These are phyloP conservation scores for Penicillium flavigenum DNA, from an alignment of 495 filamentous ascomycete genomes.

Conservation along the genomic window DNA sequence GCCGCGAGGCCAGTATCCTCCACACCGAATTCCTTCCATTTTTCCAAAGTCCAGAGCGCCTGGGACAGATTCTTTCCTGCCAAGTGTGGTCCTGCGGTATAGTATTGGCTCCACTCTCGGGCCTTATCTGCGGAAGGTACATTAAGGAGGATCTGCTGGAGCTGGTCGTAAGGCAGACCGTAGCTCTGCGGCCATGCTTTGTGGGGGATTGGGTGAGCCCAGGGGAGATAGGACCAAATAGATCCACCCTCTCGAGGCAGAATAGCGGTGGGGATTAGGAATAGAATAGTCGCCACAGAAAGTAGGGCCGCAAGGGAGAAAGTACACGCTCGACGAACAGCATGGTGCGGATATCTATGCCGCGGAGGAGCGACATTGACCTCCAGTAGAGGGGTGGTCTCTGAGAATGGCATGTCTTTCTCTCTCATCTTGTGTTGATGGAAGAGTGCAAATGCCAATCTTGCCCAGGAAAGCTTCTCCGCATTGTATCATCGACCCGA, in stretches of 20 bases:
- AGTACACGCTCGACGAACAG: conserved; percentile 71
- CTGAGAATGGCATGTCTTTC: conserved; percentile 43
- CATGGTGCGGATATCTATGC: conserved; percentile 66
- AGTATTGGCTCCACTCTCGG: conserved; percentile 85
- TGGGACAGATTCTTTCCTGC: conserved; percentile 85
- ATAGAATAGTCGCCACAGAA: conserved; percentile 57
- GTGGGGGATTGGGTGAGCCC: conserved; percentile 41
- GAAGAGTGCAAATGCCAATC: not conserved
- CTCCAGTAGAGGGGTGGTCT: conserved; percentile 43
- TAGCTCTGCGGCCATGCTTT: conserved; percentile 44
- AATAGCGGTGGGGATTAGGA: conserved; percentile 52
- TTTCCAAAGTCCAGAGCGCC: conserved; percentile 82
- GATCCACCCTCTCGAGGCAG: conserved; percentile 40
- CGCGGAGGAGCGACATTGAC: conserved; percentile 45
- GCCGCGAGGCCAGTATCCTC: conserved; percentile 65
- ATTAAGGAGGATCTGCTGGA: conserved; percentile 66
- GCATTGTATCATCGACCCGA: conserved; percentile 11
- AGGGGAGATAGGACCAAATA: conserved; percentile 44
- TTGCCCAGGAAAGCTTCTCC: conserved; percentile 5
- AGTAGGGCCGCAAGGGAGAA: conserved; percentile 58
- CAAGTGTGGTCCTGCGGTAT: conserved; percentile 84
- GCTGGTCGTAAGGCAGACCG: conserved; percentile 61
- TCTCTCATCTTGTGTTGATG: conserved; percentile 37
- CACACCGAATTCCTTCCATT: conserved; percentile 83
- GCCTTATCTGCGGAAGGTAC: conserved; percentile 69